Conservation (phyloP, 2,329 filamentous ascomycete genomes). For the Talaromyces sp. region DNA sequence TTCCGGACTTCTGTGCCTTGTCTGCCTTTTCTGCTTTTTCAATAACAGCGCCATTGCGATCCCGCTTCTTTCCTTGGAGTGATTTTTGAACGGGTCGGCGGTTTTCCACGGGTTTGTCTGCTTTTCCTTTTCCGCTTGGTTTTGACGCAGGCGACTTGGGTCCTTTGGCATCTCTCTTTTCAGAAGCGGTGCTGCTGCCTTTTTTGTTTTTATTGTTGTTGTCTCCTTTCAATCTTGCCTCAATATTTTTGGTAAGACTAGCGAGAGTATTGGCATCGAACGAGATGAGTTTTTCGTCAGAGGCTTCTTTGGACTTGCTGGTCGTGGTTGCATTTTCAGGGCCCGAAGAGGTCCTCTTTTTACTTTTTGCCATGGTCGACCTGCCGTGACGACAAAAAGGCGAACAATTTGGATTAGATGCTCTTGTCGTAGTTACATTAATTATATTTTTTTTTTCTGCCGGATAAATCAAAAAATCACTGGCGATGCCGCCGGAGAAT, state of each 20-base stretch:
- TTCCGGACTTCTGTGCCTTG: conserved; percentile 16
- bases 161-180: conserved; percentile 11
- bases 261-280: conserved; percentile 35
- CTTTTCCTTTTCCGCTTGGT: conserved; percentile 7
- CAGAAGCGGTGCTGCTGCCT: conserved; percentile 17
- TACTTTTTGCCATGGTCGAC: conserved; percentile 32
- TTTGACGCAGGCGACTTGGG: neutral
- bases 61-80: conserved; percentile 40
- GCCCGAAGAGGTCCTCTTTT: conserved; percentile 24
- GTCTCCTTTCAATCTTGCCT: conserved; percentile 32
- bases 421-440: conserved; percentile 1
- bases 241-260: conserved; percentile 37
- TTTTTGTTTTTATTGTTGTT: conserved; percentile 21
- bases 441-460: conserved; percentile 24
- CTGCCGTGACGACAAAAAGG: conserved; percentile 11
- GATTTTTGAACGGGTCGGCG: conserved; percentile 9
- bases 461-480: conserved; percentile 19
- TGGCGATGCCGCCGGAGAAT: conserved; percentile 22
- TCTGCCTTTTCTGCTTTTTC: conserved; percentile 26
- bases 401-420: conserved; percentile 9
- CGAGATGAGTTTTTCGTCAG: conserved; percentile 22
- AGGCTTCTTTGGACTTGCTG: conserved; percentile 17
- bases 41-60: conserved; percentile 42
- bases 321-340: conserved; percentile 13
- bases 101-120: conserved; percentile 5